Base-by-base conservation (phyloP, 202 grass and related monocot species). In the Carex arenaria region DNA sequence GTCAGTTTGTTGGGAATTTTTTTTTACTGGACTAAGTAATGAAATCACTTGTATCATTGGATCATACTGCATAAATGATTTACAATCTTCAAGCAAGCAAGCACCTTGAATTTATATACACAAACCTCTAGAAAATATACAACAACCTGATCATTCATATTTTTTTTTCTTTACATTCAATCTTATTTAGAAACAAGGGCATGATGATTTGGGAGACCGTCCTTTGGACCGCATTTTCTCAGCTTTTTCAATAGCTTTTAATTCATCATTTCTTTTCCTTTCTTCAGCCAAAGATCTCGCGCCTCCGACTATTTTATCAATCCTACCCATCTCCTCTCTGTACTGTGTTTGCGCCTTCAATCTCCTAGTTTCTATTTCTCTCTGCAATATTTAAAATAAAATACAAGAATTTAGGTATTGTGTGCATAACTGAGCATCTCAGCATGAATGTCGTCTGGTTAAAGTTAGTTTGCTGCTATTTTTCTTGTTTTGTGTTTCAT, bases 181-280 rank as follows among this genome's bases (percentile, higher is more conserved):
- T 82, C 9, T 53, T 67, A 55, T 34, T 91, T 87, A 93, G 84
- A 92, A 90, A 88, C 93, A 95, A 43, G 49, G 61, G 83, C 88
- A 92, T 56, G 85, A 43, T 72, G 87, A 43, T 80, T 59, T 61
- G 18, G 93, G 47, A 85, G 81, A 61, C 61, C 86, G 92, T 67
- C 66, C 87, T 22, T 67, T 66, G 5, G 85, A 85, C 34, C 75
- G 70, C 47, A 92, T 96, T 84, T 89, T 99, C 26, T 18, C 72
- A 1, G 87, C 89, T 74, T 99, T 99, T 57, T 90, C 85, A 52
- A 63, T 87, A 36, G 86, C 75, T 83, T 88, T 93, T 11, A 69
- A 65, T 82, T 96, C 93, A 11, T 94, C 93, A 14, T 91, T 88
- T 76, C 81, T 57, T 85, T 82, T 96, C 80, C 82, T 91, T 85